phyloP scores from a whole-genome alignment of 1,284 basidiomycete genomes.

The Sphaerobolus stellatus region DNA sequence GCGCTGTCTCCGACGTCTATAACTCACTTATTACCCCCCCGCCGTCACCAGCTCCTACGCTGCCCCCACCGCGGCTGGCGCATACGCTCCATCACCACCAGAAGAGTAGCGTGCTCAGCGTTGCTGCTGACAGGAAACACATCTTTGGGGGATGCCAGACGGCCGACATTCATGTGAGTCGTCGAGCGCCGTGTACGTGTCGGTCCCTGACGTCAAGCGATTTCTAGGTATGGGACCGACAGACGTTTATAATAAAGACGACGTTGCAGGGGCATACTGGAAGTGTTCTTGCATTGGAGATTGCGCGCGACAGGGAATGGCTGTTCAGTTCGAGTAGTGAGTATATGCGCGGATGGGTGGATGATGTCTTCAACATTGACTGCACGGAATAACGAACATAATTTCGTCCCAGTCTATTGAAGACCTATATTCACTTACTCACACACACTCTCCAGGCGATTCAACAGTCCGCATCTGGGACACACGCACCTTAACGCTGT shows the following conservation, averaged over 20 bases:
- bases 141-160: constrained; percentile 87
- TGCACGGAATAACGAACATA: no score
- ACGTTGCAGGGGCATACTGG: constrained; percentile 83
- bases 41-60: constrained; percentile 2
- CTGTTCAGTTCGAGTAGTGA: constrained; percentile 80
- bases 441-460: constrained; percentile 60
- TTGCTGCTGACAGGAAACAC: constrained; percentile 69
- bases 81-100: constrained; percentile 33
- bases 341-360: constrained; percentile 21
- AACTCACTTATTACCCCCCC: constrained; percentile 5
- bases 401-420: constrained; percentile 20
- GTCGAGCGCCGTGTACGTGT: constrained; percentile 3
- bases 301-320: constrained; percentile 77
- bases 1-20: background rate
- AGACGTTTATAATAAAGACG: constrained; percentile 65
- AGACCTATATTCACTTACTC: background rate
- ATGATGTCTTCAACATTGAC: no score
- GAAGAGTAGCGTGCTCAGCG: constrained; percentile 69
- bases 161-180: constrained; percentile 67
- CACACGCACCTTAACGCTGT: constrained; percentile 63
- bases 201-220: constrained; percentile 6
- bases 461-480: constrained; percentile 90
- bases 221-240: constrained; percentile 78
- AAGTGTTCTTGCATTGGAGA: constrained; percentile 80
- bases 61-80: background rate